A percentile compares a stretch with the other conserved stretches of the same genome.
phyloP scores from a whole-genome alignment of 176 grass and related monocot species.

The Carex parvula region DNA sequence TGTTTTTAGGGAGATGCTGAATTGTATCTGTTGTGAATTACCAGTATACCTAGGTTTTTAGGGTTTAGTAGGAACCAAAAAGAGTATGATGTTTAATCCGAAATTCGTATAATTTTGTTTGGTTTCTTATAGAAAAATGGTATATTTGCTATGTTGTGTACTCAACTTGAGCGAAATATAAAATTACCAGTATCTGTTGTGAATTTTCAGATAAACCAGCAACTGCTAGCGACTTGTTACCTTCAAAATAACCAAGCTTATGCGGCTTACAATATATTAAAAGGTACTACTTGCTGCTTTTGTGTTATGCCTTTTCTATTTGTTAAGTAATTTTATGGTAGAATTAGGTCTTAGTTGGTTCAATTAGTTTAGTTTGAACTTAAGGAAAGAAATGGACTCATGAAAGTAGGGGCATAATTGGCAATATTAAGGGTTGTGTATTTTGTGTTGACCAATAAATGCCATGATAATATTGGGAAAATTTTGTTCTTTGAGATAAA shows the following conservation, averaged over 20 bases:
- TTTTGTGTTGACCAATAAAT: not conserved
- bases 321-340: not conserved
- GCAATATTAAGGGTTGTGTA: not conserved
- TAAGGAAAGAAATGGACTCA: not conserved
- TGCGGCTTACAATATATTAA: constrained; percentile 80
- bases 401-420: not conserved
- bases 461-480: not conserved
- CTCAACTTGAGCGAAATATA: too few relatives aligned
- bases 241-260: constrained; percentile 89
- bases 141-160: not conserved
- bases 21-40: not conserved
- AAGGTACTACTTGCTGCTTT: constrained; percentile 60
- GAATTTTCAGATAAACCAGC: constrained; percentile 62
- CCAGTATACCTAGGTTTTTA: too few relatives aligned
- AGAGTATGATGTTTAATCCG: too few relatives aligned
- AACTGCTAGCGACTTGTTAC: constrained; percentile 92
- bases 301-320: constrained; percentile 6
- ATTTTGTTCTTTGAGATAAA: too few relatives aligned
- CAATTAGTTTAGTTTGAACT: not conserved
- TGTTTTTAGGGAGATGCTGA: not conserved
- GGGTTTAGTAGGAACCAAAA: too few relatives aligned
- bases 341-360: not conserved
- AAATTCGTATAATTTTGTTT: not conserved
- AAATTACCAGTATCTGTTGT: not conserved
- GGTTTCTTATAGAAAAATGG: not conserved